Percentiles rank a stretch among this genome's conserved stretches.
phyloP scores from a whole-genome alignment of 176 grass and related monocot species.

The Pontederia paniculata region DNA sequence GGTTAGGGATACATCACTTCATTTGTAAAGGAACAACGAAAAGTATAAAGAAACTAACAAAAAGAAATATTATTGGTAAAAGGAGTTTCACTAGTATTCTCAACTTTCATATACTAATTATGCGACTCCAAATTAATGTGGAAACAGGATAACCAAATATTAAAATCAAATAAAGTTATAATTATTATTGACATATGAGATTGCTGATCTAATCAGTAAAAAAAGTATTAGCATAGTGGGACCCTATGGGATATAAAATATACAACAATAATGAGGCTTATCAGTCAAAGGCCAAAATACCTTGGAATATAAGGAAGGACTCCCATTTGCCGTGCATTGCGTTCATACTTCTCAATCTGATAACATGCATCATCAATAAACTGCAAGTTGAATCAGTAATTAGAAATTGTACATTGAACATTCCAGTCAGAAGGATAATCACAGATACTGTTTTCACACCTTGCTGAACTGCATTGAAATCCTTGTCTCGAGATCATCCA shows the following conservation, averaged over 20 bases:
- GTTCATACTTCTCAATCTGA: slow-evolving; percentile 87
- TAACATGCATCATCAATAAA: slow-evolving; percentile 91
- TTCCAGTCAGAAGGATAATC: background rate
- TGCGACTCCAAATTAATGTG: background rate
- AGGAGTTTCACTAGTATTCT: no score
- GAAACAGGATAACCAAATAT: background rate
- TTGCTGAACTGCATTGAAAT: slow-evolving; percentile 64
- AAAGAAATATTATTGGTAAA: no score
- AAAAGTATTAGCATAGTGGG: slow-evolving; percentile 3
- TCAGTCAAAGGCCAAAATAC: slow-evolving; percentile 12
- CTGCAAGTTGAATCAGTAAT: slow-evolving; percentile 25
- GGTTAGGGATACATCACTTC: no score
- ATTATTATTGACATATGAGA: no score
- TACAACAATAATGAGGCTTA: background rate
- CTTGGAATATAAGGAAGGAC: slow-evolving; percentile 82
- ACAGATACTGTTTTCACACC: slow-evolving; percentile 29
- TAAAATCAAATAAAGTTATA: background rate
- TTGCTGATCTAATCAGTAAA: no score
- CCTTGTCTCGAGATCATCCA: slow-evolving; percentile 73
- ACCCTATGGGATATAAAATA: background rate
- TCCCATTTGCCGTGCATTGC: slow-evolving; percentile 53
- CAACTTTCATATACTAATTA: background rate
- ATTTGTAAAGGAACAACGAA: background rate
- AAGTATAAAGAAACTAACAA: background rate
- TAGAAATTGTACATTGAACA: slow-evolving; percentile 8